Base-by-base conservation (phyloP, 768 basidiomycete genomes). In the Aureoboletus auriporus region DNA sequence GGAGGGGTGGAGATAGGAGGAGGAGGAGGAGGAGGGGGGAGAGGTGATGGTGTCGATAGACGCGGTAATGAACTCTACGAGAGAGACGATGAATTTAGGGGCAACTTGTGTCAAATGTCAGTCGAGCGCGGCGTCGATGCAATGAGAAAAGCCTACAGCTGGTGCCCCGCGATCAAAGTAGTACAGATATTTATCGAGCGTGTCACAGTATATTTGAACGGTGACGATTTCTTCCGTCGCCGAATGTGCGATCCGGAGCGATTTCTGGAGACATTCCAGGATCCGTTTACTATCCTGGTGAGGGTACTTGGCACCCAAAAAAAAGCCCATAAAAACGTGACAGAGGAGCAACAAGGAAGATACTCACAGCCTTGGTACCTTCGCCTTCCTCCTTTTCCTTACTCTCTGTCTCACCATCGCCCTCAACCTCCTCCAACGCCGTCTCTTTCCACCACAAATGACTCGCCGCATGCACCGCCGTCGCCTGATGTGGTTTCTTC, bases 401-500 rank as follows among this genome's bases (percentile, higher is more conserved):
- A 12, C 59, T 61, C 2, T 34, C 51, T 8, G 52, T 61, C 35
- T 50, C 44, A 62, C 9, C 38, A 16, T 58, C 65, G 7, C 70
- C 70, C 35, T 77, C 78, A 44, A 60, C 66, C 23, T 64, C 72
- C 12, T 76, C 81, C 20, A 67, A 63, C 0, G 68, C 63, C 46
- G 69, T 54, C 53, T 87, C 87, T 65, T 98, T 96, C 94, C 94
- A 99, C 95, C 95, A 99, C 57, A 99, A 71, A 70, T 99, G 96
- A 65, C 93, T 96, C 8, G 96, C 96, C 28, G 93, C 75, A 42
- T 89, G 84, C 17, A 98, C 96, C 5, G 95, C 96, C 8, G 85
- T 90, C 11, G 94, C 88, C 69, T 98, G 96, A 67, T 97, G 95
- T 11, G 92, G 92, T 77, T 99, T 98, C 79, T 99, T 99, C 68